Evolutionary conservation across 2,329 filamentous ascomycete species (phyloP).

Genomic region (Hymenoscyphus fructigenus): DNA sequence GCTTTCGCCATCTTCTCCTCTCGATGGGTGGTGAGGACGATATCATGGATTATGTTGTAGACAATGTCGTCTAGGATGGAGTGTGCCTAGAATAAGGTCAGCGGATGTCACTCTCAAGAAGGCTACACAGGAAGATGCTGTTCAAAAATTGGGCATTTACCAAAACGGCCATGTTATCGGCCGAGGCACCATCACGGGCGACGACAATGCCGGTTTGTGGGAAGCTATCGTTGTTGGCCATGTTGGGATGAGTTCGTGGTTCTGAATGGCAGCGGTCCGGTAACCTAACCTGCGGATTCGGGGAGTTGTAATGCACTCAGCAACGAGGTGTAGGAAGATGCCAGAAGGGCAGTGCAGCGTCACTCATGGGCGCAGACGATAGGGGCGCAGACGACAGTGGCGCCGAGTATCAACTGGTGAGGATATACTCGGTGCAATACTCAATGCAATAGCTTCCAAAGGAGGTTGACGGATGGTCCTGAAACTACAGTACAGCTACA

Average conservation of each 20-base stretch:
- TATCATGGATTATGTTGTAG: conserved; percentile 74
- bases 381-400: not conserved
- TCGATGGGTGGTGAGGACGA: conserved; percentile 72
- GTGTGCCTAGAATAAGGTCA: conserved; percentile 49
- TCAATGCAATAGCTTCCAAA: no score
- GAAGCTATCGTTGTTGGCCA: conserved; percentile 32
- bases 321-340: conserved; percentile 22
- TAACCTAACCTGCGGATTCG: conserved; percentile 16
- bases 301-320: conserved; percentile 24
- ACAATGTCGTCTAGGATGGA: conserved; percentile 72
- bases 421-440: conserved; percentile 15
- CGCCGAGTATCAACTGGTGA: conserved; percentile 15
- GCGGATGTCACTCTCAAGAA: conserved; percentile 18
- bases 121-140: conserved; percentile 17
- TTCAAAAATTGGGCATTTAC: conserved; percentile 43
- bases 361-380: conserved; percentile 15
- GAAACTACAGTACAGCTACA: conserved; percentile 24
- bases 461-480: conserved; percentile 15
- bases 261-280: conserved; percentile 12
- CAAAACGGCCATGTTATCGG: conserved; percentile 55
- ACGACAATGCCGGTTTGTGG: conserved; percentile 49
- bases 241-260: conserved; percentile 20
- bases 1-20: conserved; percentile 75
- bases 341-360: conserved; percentile 20
- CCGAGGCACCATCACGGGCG: conserved; percentile 43